phyloP scores from a whole-genome alignment of 176 grass and related monocot species.

The Lolium rigidum region DNA sequence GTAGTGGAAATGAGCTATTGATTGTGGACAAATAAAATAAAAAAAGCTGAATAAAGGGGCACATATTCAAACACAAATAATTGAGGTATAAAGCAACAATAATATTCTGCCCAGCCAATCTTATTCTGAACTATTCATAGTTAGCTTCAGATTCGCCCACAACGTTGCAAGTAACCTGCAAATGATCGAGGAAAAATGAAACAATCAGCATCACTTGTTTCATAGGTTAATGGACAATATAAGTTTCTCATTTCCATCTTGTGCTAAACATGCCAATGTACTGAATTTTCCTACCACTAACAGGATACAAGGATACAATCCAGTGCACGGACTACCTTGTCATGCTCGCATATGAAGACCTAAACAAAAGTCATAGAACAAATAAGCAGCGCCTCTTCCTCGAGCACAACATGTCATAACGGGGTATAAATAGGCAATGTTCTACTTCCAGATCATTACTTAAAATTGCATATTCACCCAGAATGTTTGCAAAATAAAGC shows the following conservation, averaged over 20 bases:
- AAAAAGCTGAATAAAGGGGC: constrained; percentile 28
- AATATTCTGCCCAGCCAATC: neutral
- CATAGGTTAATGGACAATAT: neutral
- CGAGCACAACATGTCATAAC: neutral
- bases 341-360: too few species aligned
- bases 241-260: neutral
- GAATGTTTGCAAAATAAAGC: too few species aligned
- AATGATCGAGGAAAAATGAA: too few species aligned
- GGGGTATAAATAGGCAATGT: neutral
- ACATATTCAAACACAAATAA: too few species aligned
- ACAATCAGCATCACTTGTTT: neutral
- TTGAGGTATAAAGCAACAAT: neutral
- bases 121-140: neutral
- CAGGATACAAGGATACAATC: neutral
- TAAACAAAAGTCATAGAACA: neutral
- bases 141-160: constrained; percentile 81
- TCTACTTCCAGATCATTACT: too few species aligned
- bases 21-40: too few species aligned
- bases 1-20: too few species aligned
- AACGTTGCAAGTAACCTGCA: constrained; percentile 65
- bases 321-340: neutral
- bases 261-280: neutral
- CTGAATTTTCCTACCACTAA: neutral
- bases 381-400: neutral
- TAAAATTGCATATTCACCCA: too few species aligned